These are phyloP conservation scores for Candida parachauliodes DNA, from an alignment of 805 yeast species.

Conservation along the genomic window DNA sequence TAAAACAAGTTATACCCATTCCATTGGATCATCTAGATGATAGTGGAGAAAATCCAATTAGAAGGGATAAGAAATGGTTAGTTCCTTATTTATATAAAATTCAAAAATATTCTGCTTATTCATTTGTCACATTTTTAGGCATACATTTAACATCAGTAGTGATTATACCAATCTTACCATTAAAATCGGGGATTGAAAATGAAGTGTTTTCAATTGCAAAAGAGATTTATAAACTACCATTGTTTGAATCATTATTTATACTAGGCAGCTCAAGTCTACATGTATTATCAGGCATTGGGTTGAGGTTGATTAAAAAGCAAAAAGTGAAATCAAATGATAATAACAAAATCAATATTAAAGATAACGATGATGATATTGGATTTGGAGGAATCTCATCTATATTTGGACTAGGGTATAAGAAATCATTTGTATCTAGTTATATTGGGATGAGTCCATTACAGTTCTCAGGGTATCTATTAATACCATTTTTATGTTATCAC, in stretches of 20 bases:
- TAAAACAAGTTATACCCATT: constrained; percentile 3
- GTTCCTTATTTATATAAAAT: constrained; percentile 14
- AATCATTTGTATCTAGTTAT: constrained; percentile 39
- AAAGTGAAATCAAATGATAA: constrained; percentile 10
- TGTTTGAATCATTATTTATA: constrained; percentile 47
- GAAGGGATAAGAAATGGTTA: constrained; percentile 11
- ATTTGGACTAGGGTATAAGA: constrained; percentile 52
- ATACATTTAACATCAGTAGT: constrained; percentile 56
- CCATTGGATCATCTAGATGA: constrained; percentile 4
- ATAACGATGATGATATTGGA: constrained; percentile 46
- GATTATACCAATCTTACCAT: constrained; percentile 50
- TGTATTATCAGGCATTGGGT: constrained; percentile 47
- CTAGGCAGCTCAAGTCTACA: constrained; percentile 48
- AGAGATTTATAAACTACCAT: constrained; percentile 54
- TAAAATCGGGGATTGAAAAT: constrained; percentile 34
- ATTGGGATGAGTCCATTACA: constrained; percentile 50
- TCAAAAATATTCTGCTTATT: constrained; percentile 62
- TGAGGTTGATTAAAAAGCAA: constrained; percentile 25
- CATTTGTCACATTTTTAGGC: constrained; percentile 53
- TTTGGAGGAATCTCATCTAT: constrained; percentile 59
- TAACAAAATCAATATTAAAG: constrained; percentile 19
- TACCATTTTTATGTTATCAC: constrained; percentile 46
- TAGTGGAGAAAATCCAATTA: neutral
- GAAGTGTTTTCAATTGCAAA: constrained; percentile 59
- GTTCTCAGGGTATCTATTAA: constrained; percentile 55